Conservation (phyloP, 345 rosid genomes). For the Populus simonii region DNA sequence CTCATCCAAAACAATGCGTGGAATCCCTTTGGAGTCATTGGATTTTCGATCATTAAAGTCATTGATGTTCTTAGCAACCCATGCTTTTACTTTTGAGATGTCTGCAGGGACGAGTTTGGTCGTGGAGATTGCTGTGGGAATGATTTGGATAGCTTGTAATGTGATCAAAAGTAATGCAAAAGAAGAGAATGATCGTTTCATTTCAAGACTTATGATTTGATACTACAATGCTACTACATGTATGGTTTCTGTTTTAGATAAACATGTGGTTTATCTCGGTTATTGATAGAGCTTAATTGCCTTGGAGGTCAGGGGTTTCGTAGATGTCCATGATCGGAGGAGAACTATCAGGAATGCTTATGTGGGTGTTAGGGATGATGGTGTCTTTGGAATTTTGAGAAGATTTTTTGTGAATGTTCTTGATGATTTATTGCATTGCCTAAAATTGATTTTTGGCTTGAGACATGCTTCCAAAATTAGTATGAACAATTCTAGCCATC, state of each 20-base stretch:
- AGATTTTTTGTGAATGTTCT: neutral
- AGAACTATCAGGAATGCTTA: neutral
- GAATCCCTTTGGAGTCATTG: neutral
- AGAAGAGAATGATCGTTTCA: neutral
- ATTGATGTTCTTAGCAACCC: constrained; percentile 18
- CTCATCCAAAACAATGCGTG: constrained; percentile 10
- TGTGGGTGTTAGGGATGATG: neutral
- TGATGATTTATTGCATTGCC: neutral
- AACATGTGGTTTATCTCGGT: no score
- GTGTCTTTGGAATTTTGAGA: neutral
- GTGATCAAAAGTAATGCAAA: neutral
- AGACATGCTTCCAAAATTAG: neutral
- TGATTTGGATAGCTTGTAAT: neutral
- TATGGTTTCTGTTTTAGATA: no score
- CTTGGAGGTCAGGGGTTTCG: neutral
- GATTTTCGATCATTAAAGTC: neutral
- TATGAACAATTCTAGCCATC: no score
- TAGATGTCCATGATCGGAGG: neutral
- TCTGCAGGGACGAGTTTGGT: constrained; percentile 12
- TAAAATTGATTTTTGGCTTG: neutral
- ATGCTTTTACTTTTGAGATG: constrained; percentile 11
- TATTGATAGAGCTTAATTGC: no score
- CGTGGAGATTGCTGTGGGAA: neutral
- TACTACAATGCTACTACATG: neutral
- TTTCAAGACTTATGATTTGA: neutral